phyloP scores from a whole-genome alignment of 202 grass and related monocot genomes.

The Digitaria exilis region DNA sequence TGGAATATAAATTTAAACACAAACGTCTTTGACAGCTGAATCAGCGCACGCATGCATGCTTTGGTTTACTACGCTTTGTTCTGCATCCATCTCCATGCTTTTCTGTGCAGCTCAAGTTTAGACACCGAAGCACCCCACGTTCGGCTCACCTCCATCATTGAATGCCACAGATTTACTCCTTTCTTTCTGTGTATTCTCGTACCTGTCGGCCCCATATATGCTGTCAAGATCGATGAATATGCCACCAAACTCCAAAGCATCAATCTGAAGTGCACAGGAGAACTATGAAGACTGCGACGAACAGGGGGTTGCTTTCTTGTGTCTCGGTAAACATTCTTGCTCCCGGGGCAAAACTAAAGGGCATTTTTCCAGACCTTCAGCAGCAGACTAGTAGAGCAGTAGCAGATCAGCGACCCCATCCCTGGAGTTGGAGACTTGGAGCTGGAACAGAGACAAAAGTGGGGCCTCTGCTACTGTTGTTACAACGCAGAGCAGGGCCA shows the following conservation, averaged over 20 bases:
- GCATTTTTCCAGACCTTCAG: not conserved
- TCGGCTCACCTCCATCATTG: not conserved
- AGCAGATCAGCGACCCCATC: not conserved
- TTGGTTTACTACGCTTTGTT: not conserved
- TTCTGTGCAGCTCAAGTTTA: not conserved
- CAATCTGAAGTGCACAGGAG: not conserved
- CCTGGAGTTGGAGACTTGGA: not conserved
- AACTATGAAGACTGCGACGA: not conserved
- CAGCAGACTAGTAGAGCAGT: too few species aligned
- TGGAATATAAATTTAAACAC: not conserved
- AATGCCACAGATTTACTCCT: not conserved
- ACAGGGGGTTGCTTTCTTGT: not conserved
- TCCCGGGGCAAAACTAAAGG: not conserved
- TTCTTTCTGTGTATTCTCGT: not conserved
- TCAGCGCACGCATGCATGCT: not conserved
- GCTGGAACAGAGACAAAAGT: not conserved
- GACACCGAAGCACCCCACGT: too few species aligned
- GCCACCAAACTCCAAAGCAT: not conserved
- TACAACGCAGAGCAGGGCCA: too few species aligned
- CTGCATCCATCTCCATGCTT: not conserved
- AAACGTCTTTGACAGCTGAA: not conserved
- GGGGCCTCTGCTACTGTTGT: not conserved
- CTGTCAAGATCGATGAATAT: not conserved
- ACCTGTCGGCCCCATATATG: not conserved
- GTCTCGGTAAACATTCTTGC: slow-evolving; percentile 23